Conservation (phyloP, 306 rosid species). For the Citrullus amarus region DNA sequence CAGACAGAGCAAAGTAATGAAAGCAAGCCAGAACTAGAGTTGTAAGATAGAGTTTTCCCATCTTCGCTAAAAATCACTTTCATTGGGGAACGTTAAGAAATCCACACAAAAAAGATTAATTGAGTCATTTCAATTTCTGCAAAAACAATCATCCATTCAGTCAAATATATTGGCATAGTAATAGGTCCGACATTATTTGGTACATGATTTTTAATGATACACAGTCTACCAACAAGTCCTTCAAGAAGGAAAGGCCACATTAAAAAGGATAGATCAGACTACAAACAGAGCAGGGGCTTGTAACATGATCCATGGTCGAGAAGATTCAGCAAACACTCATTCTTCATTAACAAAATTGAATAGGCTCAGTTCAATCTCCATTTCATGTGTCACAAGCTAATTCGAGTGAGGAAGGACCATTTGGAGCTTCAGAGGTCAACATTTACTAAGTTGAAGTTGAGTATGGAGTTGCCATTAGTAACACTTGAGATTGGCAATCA, state of each 20-base stretch:
- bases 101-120: conserved; percentile 7
- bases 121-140: conserved; percentile 29
- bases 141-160: conserved; percentile 6
- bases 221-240: not conserved
- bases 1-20: conserved; percentile 43
- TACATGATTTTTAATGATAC: not conserved
- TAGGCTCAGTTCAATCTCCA: too few relatives aligned
- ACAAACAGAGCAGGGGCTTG: not conserved
- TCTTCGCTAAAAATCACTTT: conserved; percentile 28
- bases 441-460: too few relatives aligned
- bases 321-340: too few relatives aligned
- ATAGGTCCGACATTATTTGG: not conserved
- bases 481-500: too few relatives aligned
- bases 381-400: too few relatives aligned
- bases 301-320: too few relatives aligned
- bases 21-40: conserved; percentile 42
- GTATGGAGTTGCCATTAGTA: too few relatives aligned
- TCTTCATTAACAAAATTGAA: not conserved
- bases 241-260: not conserved
- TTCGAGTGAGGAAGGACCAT: too few relatives aligned
- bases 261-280: not conserved
- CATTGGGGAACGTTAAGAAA: conserved; percentile 12
- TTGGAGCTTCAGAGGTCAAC: too few relatives aligned
- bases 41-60: conserved; percentile 33
- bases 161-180: not conserved